Base-by-base conservation (phyloP, 257 asterid species). In the Solanum clarkiae region DNA sequence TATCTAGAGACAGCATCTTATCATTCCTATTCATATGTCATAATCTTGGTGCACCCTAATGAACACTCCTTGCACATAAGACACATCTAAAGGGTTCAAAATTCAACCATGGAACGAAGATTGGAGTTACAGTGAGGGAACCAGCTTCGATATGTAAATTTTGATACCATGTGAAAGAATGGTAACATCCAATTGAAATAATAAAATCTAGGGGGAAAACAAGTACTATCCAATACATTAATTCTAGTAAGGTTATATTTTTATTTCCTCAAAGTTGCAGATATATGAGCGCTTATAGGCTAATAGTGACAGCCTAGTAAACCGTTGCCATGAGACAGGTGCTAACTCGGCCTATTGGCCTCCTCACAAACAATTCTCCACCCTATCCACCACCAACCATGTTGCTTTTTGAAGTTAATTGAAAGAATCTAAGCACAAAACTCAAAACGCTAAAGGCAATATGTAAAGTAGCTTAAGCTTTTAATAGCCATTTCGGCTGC, bases 51-150 rank as follows among this genome's bases (percentile, higher is more conserved):
- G 54, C 54, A 49, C 11, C 4, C 54, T 2, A 49, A 49, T 10
- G 54, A 49, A 49, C 54, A 49, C 56, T 13, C 56, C 56, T 92
- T 94, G 94, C 88, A 92, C 93, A 92, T 87, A 92, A 89, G 93
- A 94, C 88, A 94, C 89, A 87, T 88, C 88, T 91, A 89, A 62
- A 92, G 91, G 86, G 94, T 91, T 90, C 91, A 90, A 90, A 91
- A 92, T 90, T 90, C 91, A 95, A 92, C 93, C 97, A 66, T 66
- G n/a, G 44, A 36, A 66, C 14, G 12, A 66, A 66, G n/a, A 66
- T 29, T 18, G 8, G 17, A 66, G 20, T 66, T 66, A 29, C 45
- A 7, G 72, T 15, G 44, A 66, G 72, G 45, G n/a, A 29, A 65
- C 44, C 15, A 20, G 45, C 72, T 65, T 65, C 62, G n/a, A 13